Base-by-base conservation (phyloP, 257 asterid genomes). In the Misopates orontium region DNA sequence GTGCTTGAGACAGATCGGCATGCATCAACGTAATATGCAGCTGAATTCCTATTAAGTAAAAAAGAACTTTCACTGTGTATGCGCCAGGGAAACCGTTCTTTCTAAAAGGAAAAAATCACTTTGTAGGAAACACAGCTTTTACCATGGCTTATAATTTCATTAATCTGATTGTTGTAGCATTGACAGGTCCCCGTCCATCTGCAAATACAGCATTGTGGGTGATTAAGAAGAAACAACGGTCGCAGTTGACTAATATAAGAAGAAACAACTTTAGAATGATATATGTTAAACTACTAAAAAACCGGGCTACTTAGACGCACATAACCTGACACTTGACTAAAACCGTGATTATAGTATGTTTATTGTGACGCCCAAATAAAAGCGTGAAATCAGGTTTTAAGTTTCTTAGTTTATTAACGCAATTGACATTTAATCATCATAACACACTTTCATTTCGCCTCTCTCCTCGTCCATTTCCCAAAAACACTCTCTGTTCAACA, bases 1-100 rank as follows among this genome's bases (percentile, higher is more conserved):
- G 90, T 56, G 67, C 78, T 70, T 85, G 88, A 1, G 96, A 90
- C 13, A 62, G 60, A 83, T 85, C 96, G 32, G 60, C 1, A 50
- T 85, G 95, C 61, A 2, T 11, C 40, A 83, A 68, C 7, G 85
- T 82, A 20, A 78, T 73, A 53, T 85, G 90, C 4, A 87, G 87
- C 65, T 83, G 79, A 28, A 87, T 83, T 60, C 93, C 93, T n/a
- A n/a, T n/a, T n/a, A n/a, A n/a, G n/a, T n/a, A 28, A 28, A 28
- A 28, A 2, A 28, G 11, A 44, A 8, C 36, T 20, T 28, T 28
- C n/a, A n/a, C n/a, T n/a, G n/a, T n/a, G n/a, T n/a, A n/a, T 67
- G 79, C 6, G 73, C 81, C n/a, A 8, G 81, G 86, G 4, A 28
- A 28, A n/a, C n/a, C n/a, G n/a, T 14, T 14, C 3, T 41, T 63